A percentile compares a stretch with the other conserved stretches of the same genome.
Evolutionary conservation across 148 eudicot species (phyloP).

Genomic region (Rhododendron ovatum): DNA sequence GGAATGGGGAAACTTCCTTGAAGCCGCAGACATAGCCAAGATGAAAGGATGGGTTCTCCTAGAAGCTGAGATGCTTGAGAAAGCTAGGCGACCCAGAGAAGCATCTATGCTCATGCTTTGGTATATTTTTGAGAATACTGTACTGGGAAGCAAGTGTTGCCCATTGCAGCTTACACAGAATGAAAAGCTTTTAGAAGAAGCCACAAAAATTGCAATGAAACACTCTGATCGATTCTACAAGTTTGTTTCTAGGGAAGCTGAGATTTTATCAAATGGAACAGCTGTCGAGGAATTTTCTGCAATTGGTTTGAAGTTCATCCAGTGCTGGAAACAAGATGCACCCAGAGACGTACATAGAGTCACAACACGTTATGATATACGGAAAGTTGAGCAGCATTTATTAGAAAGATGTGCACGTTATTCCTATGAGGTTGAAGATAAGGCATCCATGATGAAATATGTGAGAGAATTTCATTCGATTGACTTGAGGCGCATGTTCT

Average conservation of each 20-base stretch:
- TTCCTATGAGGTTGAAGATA: slow-evolving; percentile 28
- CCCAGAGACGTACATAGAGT: neutral
- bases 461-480: slow-evolving; percentile 47
- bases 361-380: slow-evolving; percentile 17
- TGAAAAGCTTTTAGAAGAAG: slow-evolving; percentile 15
- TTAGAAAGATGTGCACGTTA: slow-evolving; percentile 47
- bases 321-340: slow-evolving; percentile 42
- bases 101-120: slow-evolving; percentile 21
- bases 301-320: slow-evolving; percentile 44
- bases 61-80: slow-evolving; percentile 26
- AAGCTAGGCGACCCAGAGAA: slow-evolving; percentile 17
- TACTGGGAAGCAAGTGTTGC: neutral
- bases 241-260: slow-evolving; percentile 26
- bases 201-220: slow-evolving; percentile 18
- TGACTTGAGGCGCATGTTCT: slow-evolving; percentile 38
- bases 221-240: slow-evolving; percentile 18
- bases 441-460: slow-evolving; percentile 42
- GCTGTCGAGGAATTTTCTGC: neutral
- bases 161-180: slow-evolving; percentile 3
- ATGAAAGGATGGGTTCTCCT: slow-evolving; percentile 13
- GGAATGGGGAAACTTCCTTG: slow-evolving; percentile 19
- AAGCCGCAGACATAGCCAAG: slow-evolving; percentile 33
- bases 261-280: slow-evolving; percentile 23
- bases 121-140: slow-evolving; percentile 10
- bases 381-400: slow-evolving; percentile 31